Conservation (phyloP, 345 rosid species). For the Arabidopsis suecica region DNA sequence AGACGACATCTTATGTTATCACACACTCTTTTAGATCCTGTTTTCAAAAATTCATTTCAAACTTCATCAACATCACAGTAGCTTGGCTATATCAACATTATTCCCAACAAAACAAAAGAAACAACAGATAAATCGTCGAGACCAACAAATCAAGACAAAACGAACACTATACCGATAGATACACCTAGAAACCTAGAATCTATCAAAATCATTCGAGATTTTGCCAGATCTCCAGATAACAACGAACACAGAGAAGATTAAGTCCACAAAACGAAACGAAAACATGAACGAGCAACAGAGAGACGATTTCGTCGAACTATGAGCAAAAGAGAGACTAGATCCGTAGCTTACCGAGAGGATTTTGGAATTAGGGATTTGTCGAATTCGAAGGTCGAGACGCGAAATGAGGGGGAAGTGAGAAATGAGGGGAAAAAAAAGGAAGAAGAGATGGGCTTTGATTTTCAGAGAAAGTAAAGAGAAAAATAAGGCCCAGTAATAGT, state of each 20-base stretch:
- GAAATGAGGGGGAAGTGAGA: conserved; percentile 12
- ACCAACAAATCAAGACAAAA: neutral
- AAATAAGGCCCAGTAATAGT: conserved; percentile 7
- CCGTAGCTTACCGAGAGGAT: conserved; percentile 35
- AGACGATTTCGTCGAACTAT: neutral
- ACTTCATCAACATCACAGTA: neutral
- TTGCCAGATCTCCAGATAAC: conserved; percentile 31
- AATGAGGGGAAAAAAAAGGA: conserved; percentile 15
- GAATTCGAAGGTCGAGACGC: conserved; percentile 19
- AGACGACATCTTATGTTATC: conserved; percentile 48
- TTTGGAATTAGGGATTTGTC: conserved; percentile 39
- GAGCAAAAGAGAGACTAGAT: conserved; percentile 28
- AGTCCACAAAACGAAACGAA: conserved; percentile 16
- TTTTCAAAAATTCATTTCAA: neutral
- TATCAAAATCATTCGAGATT: neutral
- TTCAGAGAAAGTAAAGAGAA: conserved; percentile 1
- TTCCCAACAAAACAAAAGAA: neutral
- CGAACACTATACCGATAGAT: neutral
- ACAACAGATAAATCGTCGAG: conserved; percentile 9
- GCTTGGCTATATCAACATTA: neutral
- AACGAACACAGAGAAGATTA: conserved; percentile 2
- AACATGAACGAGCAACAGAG: conserved; percentile 6
- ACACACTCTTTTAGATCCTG: conserved; percentile 31
- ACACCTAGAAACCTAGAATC: neutral
- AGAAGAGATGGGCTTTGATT: conserved; percentile 29